Conservation (phyloP, 2,329 filamentous ascomycete genomes). For the Fusarium begoniae region DNA sequence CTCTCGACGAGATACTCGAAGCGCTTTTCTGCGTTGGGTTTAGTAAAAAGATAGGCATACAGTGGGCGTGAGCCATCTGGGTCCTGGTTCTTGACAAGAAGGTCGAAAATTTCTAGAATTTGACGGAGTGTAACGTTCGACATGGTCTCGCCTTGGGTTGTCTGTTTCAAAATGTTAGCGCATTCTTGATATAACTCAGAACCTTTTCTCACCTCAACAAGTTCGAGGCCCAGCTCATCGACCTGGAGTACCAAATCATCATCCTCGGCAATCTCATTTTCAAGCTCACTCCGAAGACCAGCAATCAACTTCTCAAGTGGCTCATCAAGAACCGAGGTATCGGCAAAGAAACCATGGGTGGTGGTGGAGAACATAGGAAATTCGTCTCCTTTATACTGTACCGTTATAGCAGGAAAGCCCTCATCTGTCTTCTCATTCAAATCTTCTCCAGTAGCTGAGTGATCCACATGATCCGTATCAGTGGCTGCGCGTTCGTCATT, state of each 20-base stretch:
- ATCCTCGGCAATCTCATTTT: constrained; percentile 54
- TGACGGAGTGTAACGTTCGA: constrained; percentile 52
- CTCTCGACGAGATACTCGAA: constrained; percentile 53
- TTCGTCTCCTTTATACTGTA: constrained; percentile 55
- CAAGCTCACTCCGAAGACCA: constrained; percentile 57
- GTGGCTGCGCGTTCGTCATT: constrained; percentile 17
- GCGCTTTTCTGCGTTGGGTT: constrained; percentile 51
- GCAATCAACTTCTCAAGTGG: constrained; percentile 56
- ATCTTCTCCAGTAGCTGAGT: constrained; percentile 9
- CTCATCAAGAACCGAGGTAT: constrained; percentile 52
- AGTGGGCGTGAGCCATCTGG: constrained; percentile 50
- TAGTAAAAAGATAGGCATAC: constrained; percentile 55
- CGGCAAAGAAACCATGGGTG: constrained; percentile 56
- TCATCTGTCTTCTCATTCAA: constrained; percentile 16
- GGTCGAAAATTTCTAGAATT: constrained; percentile 54
- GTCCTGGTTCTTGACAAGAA: constrained; percentile 56
- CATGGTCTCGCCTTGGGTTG: constrained; percentile 47
- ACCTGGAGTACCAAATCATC: constrained; percentile 63
- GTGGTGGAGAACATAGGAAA: constrained; percentile 52
- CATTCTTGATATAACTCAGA: not conserved
- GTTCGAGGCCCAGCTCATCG: constrained; percentile 62
- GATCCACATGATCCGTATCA: not conserved
- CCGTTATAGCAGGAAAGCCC: constrained; percentile 50
- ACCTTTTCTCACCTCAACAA: constrained; percentile 56
- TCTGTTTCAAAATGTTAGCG: constrained; percentile 47